Percentiles rank a stretch among this genome's conserved stretches.
Conservation (phyloP, 805 yeast genomes). For the Candida broadrunensis region DNA sequence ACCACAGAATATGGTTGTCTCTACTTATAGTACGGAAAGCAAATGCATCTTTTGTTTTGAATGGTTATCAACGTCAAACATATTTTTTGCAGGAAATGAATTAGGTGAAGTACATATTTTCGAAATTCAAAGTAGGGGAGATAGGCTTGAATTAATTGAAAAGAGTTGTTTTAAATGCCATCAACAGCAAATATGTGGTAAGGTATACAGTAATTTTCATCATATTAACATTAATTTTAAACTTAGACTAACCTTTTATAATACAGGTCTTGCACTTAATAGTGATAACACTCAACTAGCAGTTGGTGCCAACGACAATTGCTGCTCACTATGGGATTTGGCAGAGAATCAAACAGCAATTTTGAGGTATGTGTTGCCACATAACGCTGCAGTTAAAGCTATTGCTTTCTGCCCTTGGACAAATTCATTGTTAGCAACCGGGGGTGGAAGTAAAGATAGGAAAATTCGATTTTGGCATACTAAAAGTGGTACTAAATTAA, state of each 20-base stretch:
- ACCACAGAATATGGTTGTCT: constrained; percentile 12
- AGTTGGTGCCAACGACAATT: constrained; percentile 82
- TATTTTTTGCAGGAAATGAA: constrained; percentile 65
- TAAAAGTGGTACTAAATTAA: constrained; percentile 66
- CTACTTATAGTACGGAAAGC: constrained; percentile 13
- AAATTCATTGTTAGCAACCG: constrained; percentile 75
- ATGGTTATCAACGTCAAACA: constrained; percentile 50
- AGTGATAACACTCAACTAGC: constrained; percentile 57
- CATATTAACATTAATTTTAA: not conserved
- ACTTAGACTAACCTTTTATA: not conserved
- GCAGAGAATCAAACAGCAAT: constrained; percentile 36
- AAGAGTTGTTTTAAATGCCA: constrained; percentile 20
- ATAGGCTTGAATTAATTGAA: constrained; percentile 5
- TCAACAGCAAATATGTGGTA: constrained; percentile 39
- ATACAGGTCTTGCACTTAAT: constrained; percentile 60
- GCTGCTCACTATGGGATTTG: constrained; percentile 76
- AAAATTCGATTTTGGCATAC: constrained; percentile 88
- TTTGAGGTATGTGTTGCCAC: constrained; percentile 51
- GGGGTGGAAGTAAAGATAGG: constrained; percentile 85
- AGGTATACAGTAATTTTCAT: constrained; percentile 7
- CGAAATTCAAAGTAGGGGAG: constrained; percentile 16
- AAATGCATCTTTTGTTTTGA: constrained; percentile 54
- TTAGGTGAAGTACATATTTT: constrained; percentile 53
- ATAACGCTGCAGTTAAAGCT: constrained; percentile 87
- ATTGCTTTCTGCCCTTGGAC: constrained; percentile 92